These are phyloP conservation scores for Prunus campanulata DNA, from an alignment of 306 rosid genomes.

Conservation along the genomic window DNA sequence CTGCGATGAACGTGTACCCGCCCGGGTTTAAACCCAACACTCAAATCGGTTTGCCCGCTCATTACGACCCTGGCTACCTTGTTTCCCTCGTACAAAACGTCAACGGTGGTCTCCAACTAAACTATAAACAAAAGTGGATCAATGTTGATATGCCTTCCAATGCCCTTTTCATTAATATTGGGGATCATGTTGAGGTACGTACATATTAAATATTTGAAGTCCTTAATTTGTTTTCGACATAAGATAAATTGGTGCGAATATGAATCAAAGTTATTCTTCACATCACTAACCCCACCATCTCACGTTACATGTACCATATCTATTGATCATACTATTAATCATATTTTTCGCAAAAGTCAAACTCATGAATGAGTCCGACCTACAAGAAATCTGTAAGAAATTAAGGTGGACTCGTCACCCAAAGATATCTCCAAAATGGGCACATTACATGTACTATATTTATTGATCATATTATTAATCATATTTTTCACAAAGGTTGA, in stretches of 20 bases:
- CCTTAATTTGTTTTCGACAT: neutral
- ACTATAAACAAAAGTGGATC: slow-evolving; percentile 41
- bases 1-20: slow-evolving; percentile 47
- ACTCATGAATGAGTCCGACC: neutral
- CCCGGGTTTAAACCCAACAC: slow-evolving; percentile 18
- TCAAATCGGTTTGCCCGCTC: slow-evolving; percentile 27
- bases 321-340: no score
- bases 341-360: neutral
- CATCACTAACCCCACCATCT: neutral
- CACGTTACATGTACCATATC: neutral
- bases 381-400: no score
- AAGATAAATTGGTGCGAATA: neutral
- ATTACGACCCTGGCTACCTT: slow-evolving; percentile 44
- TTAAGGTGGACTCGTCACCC: no score
- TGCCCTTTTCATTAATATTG: slow-evolving; percentile 43
- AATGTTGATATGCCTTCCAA: slow-evolving; percentile 34
- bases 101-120: slow-evolving; percentile 47
- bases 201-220: neutral
- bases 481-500: neutral
- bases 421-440: no score
- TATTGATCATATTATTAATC: neutral
- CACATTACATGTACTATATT: no score
- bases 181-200: slow-evolving; percentile 53
- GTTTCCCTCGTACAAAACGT: slow-evolving; percentile 41
- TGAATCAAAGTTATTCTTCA: neutral